Conservation (phyloP, 768 basidiomycete species). For the Clitopilus hobsonii region DNA sequence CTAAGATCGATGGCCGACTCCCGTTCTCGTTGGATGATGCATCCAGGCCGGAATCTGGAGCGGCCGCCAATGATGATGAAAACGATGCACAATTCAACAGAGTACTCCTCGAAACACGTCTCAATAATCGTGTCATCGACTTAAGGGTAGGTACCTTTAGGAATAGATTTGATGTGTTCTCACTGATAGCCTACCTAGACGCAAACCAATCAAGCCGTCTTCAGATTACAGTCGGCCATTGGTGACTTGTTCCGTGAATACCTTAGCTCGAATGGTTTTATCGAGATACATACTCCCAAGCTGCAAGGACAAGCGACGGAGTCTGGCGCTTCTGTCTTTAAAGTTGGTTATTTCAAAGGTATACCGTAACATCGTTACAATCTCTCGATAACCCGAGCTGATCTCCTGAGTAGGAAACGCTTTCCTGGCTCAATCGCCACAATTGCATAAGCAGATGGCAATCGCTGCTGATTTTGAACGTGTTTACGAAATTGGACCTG, state of each 20-base stretch:
- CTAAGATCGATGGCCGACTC: conserved; percentile 72
- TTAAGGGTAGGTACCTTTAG: conserved; percentile 62
- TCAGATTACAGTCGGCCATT: conserved; percentile 87
- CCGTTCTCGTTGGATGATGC: conserved; percentile 96
- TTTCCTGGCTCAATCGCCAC: conserved; percentile 94
- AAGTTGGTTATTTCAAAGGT: conserved; percentile 98
- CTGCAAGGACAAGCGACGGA: conserved; percentile 96
- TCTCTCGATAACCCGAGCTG: conserved; percentile 1
- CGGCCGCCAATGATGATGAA: conserved; percentile 32
- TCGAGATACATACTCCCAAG: conserved; percentile 97
- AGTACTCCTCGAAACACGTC: conserved; percentile 88
- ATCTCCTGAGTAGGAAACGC: conserved; percentile 69
- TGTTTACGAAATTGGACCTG: conserved; percentile 95
- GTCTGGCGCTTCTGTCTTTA: conserved; percentile 95
- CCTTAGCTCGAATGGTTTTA: conserved; percentile 71
- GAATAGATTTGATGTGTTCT: conserved; percentile 1
- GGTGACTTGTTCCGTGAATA: conserved; percentile 83
- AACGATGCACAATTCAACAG: conserved; percentile 60
- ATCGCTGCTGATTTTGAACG: conserved; percentile 98
- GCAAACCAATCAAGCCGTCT: conserved; percentile 92
- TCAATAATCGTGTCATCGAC: conserved; percentile 92
- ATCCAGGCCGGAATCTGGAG: conserved; percentile 72
- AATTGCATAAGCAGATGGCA: conserved; percentile 98
- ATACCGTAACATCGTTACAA: background rate
- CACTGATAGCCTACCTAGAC: conserved; percentile 47